These are phyloP conservation scores for Suhomyces taliae DNA, from an alignment of 1,139 yeast genomes.

Conservation along the genomic window DNA sequence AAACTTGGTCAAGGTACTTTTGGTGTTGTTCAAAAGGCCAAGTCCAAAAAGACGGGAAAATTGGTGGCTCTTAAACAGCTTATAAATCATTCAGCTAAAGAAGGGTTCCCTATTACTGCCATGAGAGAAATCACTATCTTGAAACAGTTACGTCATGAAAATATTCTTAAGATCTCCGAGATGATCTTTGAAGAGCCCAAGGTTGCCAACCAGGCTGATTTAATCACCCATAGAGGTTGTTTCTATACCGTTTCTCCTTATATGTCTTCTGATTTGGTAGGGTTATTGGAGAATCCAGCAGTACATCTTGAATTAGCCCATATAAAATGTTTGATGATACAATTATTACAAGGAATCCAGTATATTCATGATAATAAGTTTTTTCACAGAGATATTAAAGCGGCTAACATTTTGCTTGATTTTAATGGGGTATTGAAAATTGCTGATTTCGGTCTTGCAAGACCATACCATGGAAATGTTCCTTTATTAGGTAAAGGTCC, in stretches of 20 bases:
- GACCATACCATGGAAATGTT: slow-evolving; percentile 69
- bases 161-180: slow-evolving; percentile 77
- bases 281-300: slow-evolving; percentile 84
- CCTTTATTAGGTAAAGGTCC: slow-evolving; percentile 59
- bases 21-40: slow-evolving; percentile 51
- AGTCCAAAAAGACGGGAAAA: slow-evolving; percentile 27
- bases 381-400: slow-evolving; percentile 90
- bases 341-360: slow-evolving; percentile 74
- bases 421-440: slow-evolving; percentile 70
- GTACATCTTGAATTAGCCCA: slow-evolving; percentile 61
- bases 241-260: slow-evolving; percentile 92
- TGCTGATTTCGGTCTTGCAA: slow-evolving; percentile 91
- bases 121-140: slow-evolving; percentile 87
- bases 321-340: slow-evolving; percentile 81
- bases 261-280: slow-evolving; percentile 91
- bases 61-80: slow-evolving; percentile 69
- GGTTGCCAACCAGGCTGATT: slow-evolving; percentile 31
- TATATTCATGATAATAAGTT: slow-evolving; percentile 72
- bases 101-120: slow-evolving; percentile 95
- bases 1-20: slow-evolving; percentile 51
- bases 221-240: slow-evolving; percentile 44
- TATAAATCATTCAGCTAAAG: slow-evolving; percentile 78
- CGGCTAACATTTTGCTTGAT: slow-evolving; percentile 86
- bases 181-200: slow-evolving; percentile 72
- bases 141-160: slow-evolving; percentile 65